These are phyloP conservation scores for Galeopsis tetrahit DNA, from an alignment of 257 asterid genomes.

Conservation along the genomic window DNA sequence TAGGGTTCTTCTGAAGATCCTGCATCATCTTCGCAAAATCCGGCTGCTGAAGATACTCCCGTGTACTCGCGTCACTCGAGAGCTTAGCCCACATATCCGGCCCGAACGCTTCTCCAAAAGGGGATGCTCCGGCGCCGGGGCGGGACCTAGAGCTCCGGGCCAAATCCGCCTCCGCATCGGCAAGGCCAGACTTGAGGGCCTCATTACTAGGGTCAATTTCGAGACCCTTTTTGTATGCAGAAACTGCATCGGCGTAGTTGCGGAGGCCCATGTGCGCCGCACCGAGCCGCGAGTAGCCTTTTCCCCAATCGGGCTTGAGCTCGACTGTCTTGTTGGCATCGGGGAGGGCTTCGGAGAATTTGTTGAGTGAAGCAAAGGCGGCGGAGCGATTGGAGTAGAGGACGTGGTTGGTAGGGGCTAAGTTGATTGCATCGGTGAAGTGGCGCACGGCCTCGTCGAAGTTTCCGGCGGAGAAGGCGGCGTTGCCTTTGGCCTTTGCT, in stretches of 20 bases:
- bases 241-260: conserved; percentile 57
- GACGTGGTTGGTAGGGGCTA: conserved; percentile 77
- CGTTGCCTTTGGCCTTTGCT: conserved; percentile 93
- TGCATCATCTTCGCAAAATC: conserved; percentile 84
- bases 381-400: conserved; percentile 97
- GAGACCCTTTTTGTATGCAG: conserved; percentile 77
- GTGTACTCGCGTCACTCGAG: conserved; percentile 64
- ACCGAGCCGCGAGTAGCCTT: conserved; percentile 93
- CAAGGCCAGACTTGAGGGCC: conserved; percentile 76
- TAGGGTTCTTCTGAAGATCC: conserved; percentile 84
- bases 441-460: conserved; percentile 65
- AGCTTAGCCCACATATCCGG: conserved; percentile 91
- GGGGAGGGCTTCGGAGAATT: conserved; percentile 70
- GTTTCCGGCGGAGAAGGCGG: conserved; percentile 86
- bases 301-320: conserved; percentile 82
- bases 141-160: conserved; percentile 47
- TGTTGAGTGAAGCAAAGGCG: conserved; percentile 70
- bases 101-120: conserved; percentile 90
- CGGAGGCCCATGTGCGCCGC: conserved; percentile 81
- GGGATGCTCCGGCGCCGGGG: conserved; percentile 43
- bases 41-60: conserved; percentile 71
- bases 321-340: conserved; percentile 91
- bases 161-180: conserved; percentile 71
- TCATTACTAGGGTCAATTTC: conserved; percentile 83
- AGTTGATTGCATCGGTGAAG: conserved; percentile 74